Base-by-base conservation (phyloP, 352 stramenopile genomes). In the Phytophthora sp. region DNA sequence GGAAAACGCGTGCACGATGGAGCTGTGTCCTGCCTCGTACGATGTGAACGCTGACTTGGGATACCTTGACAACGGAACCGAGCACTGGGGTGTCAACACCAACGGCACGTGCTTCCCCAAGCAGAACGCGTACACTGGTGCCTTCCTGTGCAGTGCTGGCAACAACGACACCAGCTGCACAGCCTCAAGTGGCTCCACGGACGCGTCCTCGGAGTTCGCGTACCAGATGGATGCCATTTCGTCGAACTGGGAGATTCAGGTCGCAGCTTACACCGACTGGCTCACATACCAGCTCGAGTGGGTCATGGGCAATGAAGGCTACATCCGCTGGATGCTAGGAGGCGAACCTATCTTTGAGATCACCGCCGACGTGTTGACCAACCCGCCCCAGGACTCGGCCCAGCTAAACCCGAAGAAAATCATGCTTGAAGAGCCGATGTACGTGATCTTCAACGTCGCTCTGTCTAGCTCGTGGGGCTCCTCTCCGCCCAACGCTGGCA, bases 401-500 rank as follows among this genome's bases (percentile, higher is more conserved):
- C 76, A 82, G 46, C 79, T 51, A 61, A 95, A 76, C 88, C 90
- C 81, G 56, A 88, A 74, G 76, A 97, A 80, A 76, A 88, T 90
- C 53, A 98, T 99, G 79, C 79, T 97, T 26, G 84, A 93, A 31
- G 95, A 98, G 67, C 95, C 95, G 0, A 96, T 96, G 82, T 98
- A 98, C 70, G 66, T 98, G 54, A 84, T 98, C 31, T 83, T 98
- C 57, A 98, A 98, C 79, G 97, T 96, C 11, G 95, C 95, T 2
- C 70, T 98, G 18, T 97, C 89, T 9, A 85, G 71, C 12, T 85
- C 89, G 7, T 98, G 94, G 95, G 79, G 81, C 7, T 67, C 83
- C 2, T 77, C 23, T 9, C 83, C 83, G 3, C 81, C 83, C 3
- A 88, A 92, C 57, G 20, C 81, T 2, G 81, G 76, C 0, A 23